Evolutionary conservation across 805 yeast species (phyloP), one percentile per base, ranked within the genome.

Genomic region (Lachancea kluyveri): DNA sequence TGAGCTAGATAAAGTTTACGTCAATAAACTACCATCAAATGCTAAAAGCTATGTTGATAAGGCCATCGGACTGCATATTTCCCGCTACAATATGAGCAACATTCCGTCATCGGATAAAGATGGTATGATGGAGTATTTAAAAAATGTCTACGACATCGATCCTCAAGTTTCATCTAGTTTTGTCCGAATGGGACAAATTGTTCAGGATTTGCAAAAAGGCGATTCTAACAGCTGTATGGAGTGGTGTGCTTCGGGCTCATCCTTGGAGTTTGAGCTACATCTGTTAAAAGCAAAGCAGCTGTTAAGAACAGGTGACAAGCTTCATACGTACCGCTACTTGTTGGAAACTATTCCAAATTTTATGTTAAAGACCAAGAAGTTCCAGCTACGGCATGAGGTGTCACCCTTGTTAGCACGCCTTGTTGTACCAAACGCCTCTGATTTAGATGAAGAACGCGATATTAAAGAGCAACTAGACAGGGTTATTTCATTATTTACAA

Each of bases 1-100:
- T 32, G 54, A 57, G 8, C 31, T 62, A 7, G 59, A 54, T 28
- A 50, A 54, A 19, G 57, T 58, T 8, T 61, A 61, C 28, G 42
- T 52, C n/a, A 52, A 62, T 30, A 52, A 50, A 26, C 40, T 63
- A 20, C 46, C 52, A 2, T 36, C 45, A 4, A 41, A 35, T 13
- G 39, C 44, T 13, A 42, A 44, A 33, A 31, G 38, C 7, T 40
- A 52, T 21, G 54, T 70, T 13, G 59, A 66, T 20, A 49, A 51
- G 11, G 73, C 74, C 1, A 58, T 72, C 7, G 61, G 63, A 13
- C 54, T 62, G 35, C 77, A 72, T 42, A 48, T 72, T 13, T 49
- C 67, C 8, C 54, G 76, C n/a, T 62, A 62, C 33, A 73, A 71
- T n/a, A 62, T 68, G 32, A 13, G 31, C 22, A 55, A 53, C 4